Conservation (phyloP, 2,329 filamentous ascomycete genomes). For the Colletotrichum sp. region DNA sequence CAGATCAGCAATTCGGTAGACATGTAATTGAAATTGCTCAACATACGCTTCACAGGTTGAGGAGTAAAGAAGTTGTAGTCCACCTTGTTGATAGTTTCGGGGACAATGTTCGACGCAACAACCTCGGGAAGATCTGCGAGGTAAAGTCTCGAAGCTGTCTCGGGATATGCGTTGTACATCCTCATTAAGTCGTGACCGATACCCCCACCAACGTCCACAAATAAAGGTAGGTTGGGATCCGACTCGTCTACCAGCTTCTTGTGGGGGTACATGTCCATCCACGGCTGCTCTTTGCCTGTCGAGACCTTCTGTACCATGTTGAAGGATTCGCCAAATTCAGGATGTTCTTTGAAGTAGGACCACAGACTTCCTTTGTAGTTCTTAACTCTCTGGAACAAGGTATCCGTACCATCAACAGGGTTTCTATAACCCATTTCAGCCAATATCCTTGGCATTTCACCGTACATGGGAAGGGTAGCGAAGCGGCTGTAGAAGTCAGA, state of each 20-base stretch:
- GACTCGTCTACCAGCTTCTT: not conserved
- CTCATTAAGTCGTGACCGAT: constrained; percentile 1
- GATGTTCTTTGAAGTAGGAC: not conserved
- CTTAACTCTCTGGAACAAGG: not conserved
- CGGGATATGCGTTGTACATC: not conserved
- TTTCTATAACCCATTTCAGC: not conserved
- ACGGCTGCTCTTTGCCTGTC: not conserved
- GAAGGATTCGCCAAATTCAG: not conserved
- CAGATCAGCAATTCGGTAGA: accelerated
- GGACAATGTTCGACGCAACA: not conserved
- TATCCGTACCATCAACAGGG: not conserved
- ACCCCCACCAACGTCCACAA: constrained; percentile 2
- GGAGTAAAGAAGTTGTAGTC: constrained; percentile 43
- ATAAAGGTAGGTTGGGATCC: not conserved
- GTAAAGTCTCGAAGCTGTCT: not conserved
- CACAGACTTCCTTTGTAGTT: not conserved
- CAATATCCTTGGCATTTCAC: not conserved
- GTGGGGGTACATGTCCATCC: constrained; percentile 4
- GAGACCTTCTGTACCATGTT: not conserved
- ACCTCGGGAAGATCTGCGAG: not conserved
- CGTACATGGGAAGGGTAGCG: not conserved
- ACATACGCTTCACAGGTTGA: constrained; percentile 32
- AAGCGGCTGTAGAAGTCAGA: not conserved
- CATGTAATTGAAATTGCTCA: not conserved
- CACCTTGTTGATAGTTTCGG: not conserved